A percentile compares a stretch with the other conserved stretches of the same genome.
phyloP scores from a whole-genome alignment of 441 rosid species.

The Euphorbia neoarborescens region DNA sequence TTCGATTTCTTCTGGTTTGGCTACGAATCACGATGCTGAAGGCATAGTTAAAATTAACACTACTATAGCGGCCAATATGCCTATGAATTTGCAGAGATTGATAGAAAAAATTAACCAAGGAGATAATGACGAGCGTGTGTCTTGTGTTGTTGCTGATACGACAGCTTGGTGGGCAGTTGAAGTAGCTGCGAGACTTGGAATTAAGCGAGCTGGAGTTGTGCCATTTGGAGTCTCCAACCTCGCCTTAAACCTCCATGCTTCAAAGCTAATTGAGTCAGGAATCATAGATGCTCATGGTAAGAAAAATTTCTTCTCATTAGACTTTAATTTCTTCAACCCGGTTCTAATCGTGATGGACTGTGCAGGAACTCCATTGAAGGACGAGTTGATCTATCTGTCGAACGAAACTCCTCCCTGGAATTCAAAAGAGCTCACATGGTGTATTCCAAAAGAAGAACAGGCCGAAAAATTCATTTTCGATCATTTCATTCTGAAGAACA shows the following conservation, averaged over 20 bases:
- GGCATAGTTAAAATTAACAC: neutral
- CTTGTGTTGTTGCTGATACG: constrained; percentile 21
- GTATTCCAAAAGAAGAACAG: constrained; percentile 3
- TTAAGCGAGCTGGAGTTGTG: constrained; percentile 14
- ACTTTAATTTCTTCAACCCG: neutral
- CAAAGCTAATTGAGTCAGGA: constrained; percentile 24
- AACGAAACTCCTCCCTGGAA: constrained; percentile 19
- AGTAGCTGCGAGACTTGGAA: constrained; percentile 23
- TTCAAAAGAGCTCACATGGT: constrained; percentile 18
- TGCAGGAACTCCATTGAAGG: constrained; percentile 16
- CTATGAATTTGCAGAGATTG: neutral
- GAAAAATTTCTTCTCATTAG: neutral
- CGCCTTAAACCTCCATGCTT: constrained; percentile 16
- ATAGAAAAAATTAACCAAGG: neutral
- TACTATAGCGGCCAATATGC: neutral
- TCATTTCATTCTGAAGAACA: neutral
- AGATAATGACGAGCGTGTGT: neutral
- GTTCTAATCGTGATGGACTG: neutral
- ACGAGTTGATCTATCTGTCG: constrained; percentile 18
- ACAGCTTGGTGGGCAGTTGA: constrained; percentile 26
- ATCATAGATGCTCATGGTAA: constrained; percentile 27
- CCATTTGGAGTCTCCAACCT: constrained; percentile 16
- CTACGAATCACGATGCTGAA: neutral
- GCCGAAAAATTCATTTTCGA: neutral
- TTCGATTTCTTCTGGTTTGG: neutral